Evolutionary conservation across 2,329 filamentous ascomycete genomes (phyloP), one percentile per base, ranked within the genome.

Genomic region (Ophiostoma fasciatum): DNA sequence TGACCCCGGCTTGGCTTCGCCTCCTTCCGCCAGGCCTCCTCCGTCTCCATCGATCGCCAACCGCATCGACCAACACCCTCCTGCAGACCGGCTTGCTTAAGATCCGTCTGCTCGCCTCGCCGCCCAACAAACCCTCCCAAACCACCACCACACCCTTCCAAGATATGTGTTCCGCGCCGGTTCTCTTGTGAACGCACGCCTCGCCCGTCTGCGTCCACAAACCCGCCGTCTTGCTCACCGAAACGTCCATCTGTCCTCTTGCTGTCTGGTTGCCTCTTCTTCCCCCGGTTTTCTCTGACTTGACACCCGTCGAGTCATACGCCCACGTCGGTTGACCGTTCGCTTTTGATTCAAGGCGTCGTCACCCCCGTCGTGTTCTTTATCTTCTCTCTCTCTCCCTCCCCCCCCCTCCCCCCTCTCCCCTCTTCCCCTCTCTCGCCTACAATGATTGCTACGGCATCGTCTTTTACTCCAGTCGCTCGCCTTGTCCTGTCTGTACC

Each of bases 391-490:
- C 26, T 26, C 17, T 18, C 23, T 15, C 25, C 17, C 3, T 22
- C 21, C 26, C 7, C n/a, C 20, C 14, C 17, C 26, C 41, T 27
- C 32, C 30, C 5, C 33, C 31, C 33, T 19, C 26, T 36, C 31
- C 40, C 27, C 36, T 44, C 40, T 25, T 30, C 33, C 31, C 38
- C 18, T 26, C 31, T 36, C 43, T 39, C 35, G 36, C 39, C 28
- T 43, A 41, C 43, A 41, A 77, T 77, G 72, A 63, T 61, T 67
- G 52, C 72, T 71, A 64, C 59, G 63, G 60, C 56, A 57, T 55
- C 54, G 49, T 47, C 53, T 53, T 56, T 54, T 47, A 61, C 59
- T 61, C 66, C 71, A 75, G 72, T 76, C 70, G 71, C 64, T 67
- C 61, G 69, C 68, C 66, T 62, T 58, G 66, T 63, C 60, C 63